phyloP scores from a whole-genome alignment of 768 basidiomycete genomes.

The Leccinellum albellum region DNA sequence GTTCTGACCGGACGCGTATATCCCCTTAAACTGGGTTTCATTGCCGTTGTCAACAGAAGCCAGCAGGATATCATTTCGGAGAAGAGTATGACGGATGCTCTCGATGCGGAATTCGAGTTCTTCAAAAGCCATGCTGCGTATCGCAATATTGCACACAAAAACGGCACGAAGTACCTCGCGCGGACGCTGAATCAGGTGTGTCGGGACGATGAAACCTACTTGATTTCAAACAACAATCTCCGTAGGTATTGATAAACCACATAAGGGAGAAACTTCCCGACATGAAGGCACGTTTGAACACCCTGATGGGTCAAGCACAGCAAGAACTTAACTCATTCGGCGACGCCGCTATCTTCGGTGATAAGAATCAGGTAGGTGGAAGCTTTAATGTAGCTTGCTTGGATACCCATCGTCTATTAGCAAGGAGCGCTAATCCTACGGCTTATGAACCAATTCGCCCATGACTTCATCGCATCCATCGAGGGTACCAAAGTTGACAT shows the following conservation, averaged over 20 bases:
- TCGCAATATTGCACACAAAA: conserved; percentile 92
- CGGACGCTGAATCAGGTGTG: conserved; percentile 89
- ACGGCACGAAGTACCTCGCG: conserved; percentile 93
- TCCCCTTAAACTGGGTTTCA: conserved; percentile 96
- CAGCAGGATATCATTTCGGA: conserved; percentile 94
- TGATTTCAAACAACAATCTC: neutral
- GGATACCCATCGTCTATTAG: conserved; percentile 33
- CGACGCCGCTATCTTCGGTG: conserved; percentile 87
- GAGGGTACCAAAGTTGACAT: conserved; percentile 96
- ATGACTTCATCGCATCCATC: conserved; percentile 95
- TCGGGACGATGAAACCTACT: neutral
- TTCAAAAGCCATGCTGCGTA: conserved; percentile 89
- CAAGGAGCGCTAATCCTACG: conserved; percentile 88
- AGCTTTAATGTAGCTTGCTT: neutral
- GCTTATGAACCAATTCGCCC: conserved; percentile 97
- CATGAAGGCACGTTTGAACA: conserved; percentile 98
- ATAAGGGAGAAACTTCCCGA: conserved; percentile 98
- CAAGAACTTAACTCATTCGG: conserved; percentile 97
- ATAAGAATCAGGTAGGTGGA: conserved; percentile 68
- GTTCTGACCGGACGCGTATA: conserved; percentile 96
- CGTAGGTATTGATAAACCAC: conserved; percentile 88
- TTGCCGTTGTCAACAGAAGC: conserved; percentile 95
- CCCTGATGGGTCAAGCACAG: conserved; percentile 97
- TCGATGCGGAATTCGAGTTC: conserved; percentile 84
- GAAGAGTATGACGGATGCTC: conserved; percentile 81